Percentiles rank a stretch among this genome's conserved stretches.
These are phyloP conservation scores for Viscum album DNA, from an alignment of 177 flowering plant genomes.

Conservation along the genomic window DNA sequence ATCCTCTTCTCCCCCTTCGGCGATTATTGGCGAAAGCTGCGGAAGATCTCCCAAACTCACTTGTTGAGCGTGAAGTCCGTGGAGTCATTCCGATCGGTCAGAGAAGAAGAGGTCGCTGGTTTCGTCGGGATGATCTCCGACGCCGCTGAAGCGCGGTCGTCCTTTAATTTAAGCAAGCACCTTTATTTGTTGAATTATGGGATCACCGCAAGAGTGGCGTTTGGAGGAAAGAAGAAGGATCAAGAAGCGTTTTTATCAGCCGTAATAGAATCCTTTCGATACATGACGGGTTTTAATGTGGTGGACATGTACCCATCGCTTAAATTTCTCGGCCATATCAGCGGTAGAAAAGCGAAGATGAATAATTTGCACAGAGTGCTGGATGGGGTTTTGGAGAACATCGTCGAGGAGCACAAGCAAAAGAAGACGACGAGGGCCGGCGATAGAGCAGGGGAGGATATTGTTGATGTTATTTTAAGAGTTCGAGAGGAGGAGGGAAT, in stretches of 20 bases:
- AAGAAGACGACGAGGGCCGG: not conserved
- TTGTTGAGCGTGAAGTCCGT: slow-evolving; percentile 17
- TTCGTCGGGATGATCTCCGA: not conserved
- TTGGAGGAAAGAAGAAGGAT: slow-evolving; percentile 22
- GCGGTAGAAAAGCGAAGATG: slow-evolving; percentile 19
- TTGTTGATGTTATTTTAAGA: slow-evolving; percentile 32
- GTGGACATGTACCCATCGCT: slow-evolving; percentile 29
- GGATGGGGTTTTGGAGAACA: slow-evolving; percentile 19
- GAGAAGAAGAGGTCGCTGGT: slow-evolving; percentile 1
- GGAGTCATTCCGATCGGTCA: slow-evolving; percentile 13
- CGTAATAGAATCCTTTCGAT: not conserved
- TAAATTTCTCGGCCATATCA: slow-evolving; percentile 16
- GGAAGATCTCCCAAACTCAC: slow-evolving; percentile 14
- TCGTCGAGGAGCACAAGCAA: slow-evolving; percentile 24
- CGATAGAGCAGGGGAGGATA: slow-evolving; percentile 16
- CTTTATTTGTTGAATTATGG: slow-evolving; percentile 17
- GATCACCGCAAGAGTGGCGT: slow-evolving; percentile 19
- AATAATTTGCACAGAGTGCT: slow-evolving; percentile 14
- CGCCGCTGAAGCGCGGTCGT: not conserved
- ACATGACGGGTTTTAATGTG: slow-evolving; percentile 20
- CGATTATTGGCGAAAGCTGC: slow-evolving; percentile 18
- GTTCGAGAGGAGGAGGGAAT: slow-evolving; percentile 15
- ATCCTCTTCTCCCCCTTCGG: slow-evolving; percentile 24
- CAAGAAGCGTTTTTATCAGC: slow-evolving; percentile 14
- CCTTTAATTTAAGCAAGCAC: slow-evolving; percentile 21